Evolutionary conservation across 2,329 filamentous ascomycete species (phyloP).

Genomic region (Trichoderma afroharzianum): DNA sequence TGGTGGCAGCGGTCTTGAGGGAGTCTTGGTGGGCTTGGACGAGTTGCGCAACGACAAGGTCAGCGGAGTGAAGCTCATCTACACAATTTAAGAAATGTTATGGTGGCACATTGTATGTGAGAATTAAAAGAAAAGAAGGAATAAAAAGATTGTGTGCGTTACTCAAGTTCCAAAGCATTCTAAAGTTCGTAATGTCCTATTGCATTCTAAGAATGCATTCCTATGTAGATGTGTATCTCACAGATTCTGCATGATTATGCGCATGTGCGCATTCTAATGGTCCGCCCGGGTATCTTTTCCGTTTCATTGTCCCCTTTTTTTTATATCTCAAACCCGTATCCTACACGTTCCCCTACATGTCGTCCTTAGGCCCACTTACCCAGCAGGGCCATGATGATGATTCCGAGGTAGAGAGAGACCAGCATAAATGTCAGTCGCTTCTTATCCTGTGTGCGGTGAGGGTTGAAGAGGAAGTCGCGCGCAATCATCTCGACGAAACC

Average conservation of each 20-base stretch:
- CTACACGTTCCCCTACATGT: no score
- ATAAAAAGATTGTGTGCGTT: not conserved
- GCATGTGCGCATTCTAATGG: not conserved
- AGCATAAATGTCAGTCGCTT: conserved; percentile 52
- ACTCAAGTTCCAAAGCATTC: not conserved
- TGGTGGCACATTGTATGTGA: not conserved
- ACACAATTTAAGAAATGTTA: not conserved
- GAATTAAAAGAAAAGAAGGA: not conserved
- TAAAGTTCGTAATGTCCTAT: not conserved
- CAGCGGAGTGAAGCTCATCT: conserved; percentile 14
- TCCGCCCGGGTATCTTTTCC: not conserved
- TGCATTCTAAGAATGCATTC: not conserved
- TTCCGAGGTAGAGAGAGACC: conserved; percentile 62
- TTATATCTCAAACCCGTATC: not conserved
- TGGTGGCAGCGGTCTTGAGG: conserved; percentile 20
- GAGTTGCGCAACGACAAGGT: conserved; percentile 15
- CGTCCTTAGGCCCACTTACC: conserved; percentile 68
- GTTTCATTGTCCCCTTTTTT: not conserved
- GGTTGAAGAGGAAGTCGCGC: conserved; percentile 88
- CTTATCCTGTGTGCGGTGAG: conserved; percentile 61
- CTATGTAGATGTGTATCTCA: not conserved
- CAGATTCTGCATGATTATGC: not conserved
- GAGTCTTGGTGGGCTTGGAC: conserved; percentile 32
- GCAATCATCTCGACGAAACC: conserved; percentile 85
- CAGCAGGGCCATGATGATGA: conserved; percentile 69